Conservation (phyloP, 129 eudicot species). For the Apium graveolens region DNA sequence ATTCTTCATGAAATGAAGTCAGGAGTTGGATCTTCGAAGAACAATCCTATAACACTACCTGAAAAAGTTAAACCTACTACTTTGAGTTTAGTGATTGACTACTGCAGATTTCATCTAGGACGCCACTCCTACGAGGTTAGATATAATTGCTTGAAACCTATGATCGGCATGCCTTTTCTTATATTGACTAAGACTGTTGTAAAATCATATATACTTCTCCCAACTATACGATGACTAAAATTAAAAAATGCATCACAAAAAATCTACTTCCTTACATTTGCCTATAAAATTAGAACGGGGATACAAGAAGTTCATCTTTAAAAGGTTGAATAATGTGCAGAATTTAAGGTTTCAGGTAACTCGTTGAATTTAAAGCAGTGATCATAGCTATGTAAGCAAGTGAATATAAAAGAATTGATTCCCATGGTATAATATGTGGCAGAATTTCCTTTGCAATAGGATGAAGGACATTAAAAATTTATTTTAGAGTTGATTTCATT, state of each 20-base stretch:
- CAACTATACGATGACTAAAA: neutral
- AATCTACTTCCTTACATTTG: neutral
- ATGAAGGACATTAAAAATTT: neutral
- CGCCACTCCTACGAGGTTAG: slow-evolving; percentile 75
- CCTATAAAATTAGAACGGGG: neutral
- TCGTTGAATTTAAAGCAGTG: too few relatives aligned
- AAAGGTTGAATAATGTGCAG: neutral
- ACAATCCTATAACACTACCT: slow-evolving; percentile 71
- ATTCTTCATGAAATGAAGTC: slow-evolving; percentile 63
- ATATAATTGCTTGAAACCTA: neutral
- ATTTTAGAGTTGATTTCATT: neutral
- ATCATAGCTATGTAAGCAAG: too few relatives aligned
- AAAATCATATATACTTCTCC: too few relatives aligned
- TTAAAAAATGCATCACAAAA: neutral
- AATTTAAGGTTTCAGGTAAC: too few relatives aligned
- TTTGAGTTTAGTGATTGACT: slow-evolving; percentile 66
- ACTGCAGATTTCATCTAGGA: slow-evolving; percentile 86
- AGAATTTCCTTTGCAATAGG: too few relatives aligned
- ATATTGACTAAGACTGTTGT: neutral
- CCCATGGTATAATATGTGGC: neutral
- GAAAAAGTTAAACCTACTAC: slow-evolving; percentile 53
- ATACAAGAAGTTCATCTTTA: too few relatives aligned
- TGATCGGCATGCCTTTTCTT: neutral
- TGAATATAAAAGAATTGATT: neutral
- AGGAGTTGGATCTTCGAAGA: slow-evolving; percentile 77